Conservation (phyloP, 2,329 filamentous ascomycete species). For the Uncinocarpus reesii region DNA sequence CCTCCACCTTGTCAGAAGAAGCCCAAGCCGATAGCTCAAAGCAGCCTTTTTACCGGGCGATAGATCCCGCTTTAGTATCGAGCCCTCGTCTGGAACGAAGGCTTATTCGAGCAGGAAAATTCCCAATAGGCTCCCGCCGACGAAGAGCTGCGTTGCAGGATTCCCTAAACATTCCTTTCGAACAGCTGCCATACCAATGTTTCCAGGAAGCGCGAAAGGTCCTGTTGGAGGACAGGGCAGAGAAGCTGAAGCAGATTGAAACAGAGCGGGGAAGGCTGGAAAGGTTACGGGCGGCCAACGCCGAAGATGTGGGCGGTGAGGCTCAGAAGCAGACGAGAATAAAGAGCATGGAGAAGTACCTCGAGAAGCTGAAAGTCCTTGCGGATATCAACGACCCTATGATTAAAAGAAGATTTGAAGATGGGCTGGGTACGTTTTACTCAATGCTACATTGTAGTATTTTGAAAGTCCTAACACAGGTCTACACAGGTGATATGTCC, state of each 20-base stretch:
- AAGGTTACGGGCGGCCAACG: constrained; percentile 49
- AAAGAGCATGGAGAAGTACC: constrained; percentile 56
- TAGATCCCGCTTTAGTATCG: constrained; percentile 59
- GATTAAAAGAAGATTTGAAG: constrained; percentile 89
- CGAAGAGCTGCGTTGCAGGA: constrained; percentile 62
- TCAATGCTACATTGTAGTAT: background rate
- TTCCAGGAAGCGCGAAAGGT: constrained; percentile 92
- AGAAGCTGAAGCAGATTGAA: constrained; percentile 67
- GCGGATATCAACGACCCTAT: constrained; percentile 92
- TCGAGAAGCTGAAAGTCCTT: constrained; percentile 74
- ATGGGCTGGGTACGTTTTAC: constrained; percentile 60
- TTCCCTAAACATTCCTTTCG: constrained; percentile 65
- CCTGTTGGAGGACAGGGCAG: constrained; percentile 63
- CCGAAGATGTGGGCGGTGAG: constrained; percentile 52
- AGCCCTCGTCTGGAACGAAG: constrained; percentile 54
- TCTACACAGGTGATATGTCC: constrained; percentile 70
- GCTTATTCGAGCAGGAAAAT: constrained; percentile 56
- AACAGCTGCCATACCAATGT: constrained; percentile 90
- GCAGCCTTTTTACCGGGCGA: constrained; percentile 35
- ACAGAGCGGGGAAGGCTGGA: constrained; percentile 59
- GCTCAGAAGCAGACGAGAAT: constrained; percentile 56
- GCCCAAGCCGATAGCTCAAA: constrained; percentile 31
- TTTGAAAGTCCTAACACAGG: constrained; percentile 19
- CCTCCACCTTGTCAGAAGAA: constrained; percentile 36
- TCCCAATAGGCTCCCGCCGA: constrained; percentile 73